Evolutionary conservation across 495 filamentous ascomycete genomes (phyloP).

Genomic region (Beverwykella pulmonaria): DNA sequence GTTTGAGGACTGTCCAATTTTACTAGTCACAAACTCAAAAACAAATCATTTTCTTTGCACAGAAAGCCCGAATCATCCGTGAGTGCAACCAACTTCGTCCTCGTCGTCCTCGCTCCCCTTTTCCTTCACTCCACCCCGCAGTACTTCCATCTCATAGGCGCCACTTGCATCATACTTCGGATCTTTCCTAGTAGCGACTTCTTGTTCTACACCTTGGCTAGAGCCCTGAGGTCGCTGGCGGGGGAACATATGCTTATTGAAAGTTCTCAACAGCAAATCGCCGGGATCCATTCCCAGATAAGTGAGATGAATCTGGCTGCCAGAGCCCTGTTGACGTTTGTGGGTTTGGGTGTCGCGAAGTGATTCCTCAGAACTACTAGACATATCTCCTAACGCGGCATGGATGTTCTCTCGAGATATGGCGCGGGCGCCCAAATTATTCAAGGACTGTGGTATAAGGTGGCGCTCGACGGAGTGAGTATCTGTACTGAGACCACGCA

Average conservation of each 20-base stretch:
- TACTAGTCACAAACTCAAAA: background rate
- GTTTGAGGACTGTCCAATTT: background rate
- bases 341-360: background rate
- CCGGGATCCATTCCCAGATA: background rate
- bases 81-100: no score
- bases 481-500: background rate
- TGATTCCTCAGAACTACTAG: background rate
- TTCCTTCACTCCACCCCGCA: background rate
- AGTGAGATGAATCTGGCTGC: background rate
- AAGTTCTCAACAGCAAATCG: constrained; percentile 4
- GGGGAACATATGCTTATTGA: constrained; percentile 30
- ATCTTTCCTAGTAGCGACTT: background rate
- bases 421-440: constrained; percentile 10
- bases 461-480: background rate
- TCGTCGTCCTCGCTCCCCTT: background rate
- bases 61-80: no score
- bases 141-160: background rate
- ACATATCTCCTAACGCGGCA: constrained; percentile 4
- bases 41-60: no score
- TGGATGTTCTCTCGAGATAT: constrained; percentile 29
- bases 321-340: background rate
- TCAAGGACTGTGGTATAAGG: background rate
- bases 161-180: background rate
- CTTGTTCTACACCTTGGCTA: background rate
- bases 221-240: background rate